Conservation (phyloP, 768 basidiomycete species). For the Phylloporus rhodoxanthus region DNA sequence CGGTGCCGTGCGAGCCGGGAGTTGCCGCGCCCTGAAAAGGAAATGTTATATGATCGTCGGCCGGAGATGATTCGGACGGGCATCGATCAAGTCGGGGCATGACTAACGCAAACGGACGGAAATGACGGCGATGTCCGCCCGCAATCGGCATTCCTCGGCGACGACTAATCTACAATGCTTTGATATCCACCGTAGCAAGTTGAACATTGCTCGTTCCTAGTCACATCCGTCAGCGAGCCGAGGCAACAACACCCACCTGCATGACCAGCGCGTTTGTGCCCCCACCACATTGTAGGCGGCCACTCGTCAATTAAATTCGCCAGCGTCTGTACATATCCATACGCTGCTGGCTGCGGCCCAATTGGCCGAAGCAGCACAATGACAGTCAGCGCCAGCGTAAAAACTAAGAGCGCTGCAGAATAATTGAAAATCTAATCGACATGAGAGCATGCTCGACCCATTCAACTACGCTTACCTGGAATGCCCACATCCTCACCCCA, state of each 20-base stretch:
- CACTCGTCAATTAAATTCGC: slow-evolving; percentile 33
- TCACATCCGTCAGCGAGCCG: neutral
- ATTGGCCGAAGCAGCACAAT: slow-evolving; percentile 12
- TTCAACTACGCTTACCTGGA: slow-evolving; percentile 15
- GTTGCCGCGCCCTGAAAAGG: neutral
- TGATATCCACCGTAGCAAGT: slow-evolving; percentile 19
- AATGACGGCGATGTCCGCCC: slow-evolving; percentile 13
- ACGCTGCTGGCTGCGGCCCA: slow-evolving; percentile 28
- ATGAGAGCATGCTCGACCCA: neutral
- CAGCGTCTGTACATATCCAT: slow-evolving; percentile 32
- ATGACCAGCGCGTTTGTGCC: slow-evolving; percentile 17
- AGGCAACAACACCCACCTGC: slow-evolving; percentile 17
- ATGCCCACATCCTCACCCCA: slow-evolving; percentile 22
- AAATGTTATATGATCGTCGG: neutral
- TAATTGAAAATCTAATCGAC: slow-evolving; percentile 25
- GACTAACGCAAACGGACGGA: slow-evolving; percentile 11
- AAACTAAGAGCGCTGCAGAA: slow-evolving; percentile 13
- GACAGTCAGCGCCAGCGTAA: slow-evolving; percentile 15
- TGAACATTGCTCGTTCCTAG: slow-evolving; percentile 23
- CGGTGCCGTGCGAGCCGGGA: slow-evolving; percentile 8
- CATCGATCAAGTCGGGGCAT: neutral
- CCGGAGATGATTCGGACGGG: neutral
- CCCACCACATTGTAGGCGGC: slow-evolving; percentile 31
- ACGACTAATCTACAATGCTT: slow-evolving; percentile 6
- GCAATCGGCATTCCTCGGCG: slow-evolving; percentile 9